Conservation (phyloP, 2,329 filamentous ascomycete genomes). For the Trichophyton equinum region DNA sequence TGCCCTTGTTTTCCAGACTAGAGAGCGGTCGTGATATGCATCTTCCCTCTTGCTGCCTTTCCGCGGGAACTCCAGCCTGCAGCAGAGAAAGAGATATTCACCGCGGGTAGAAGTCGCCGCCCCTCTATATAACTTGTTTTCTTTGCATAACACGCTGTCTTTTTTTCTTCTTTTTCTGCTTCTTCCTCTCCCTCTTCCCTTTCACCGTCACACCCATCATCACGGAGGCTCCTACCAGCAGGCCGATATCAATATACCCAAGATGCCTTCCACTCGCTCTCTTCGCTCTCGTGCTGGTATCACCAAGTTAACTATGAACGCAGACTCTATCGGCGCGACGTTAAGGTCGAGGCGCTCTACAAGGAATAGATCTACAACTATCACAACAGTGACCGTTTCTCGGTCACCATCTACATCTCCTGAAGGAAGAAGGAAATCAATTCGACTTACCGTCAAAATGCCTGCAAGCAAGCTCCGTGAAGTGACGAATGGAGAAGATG, state of each 20-base stretch:
- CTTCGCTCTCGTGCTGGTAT: conserved; percentile 25
- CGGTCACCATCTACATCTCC: conserved; percentile 24
- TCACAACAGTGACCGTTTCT: conserved; percentile 26
- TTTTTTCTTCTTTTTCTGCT: not conserved
- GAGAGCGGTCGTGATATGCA: not conserved
- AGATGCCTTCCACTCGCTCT: conserved; percentile 30
- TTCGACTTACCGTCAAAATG: conserved; percentile 39
- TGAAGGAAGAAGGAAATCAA: conserved; percentile 29
- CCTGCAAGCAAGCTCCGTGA: conserved; percentile 39
- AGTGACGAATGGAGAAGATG: conserved; percentile 28
- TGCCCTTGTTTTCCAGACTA: not conserved
- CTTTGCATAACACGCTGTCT: not conserved
- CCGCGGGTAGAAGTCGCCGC: not conserved
- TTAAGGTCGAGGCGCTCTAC: conserved; percentile 28
- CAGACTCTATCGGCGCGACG: conserved; percentile 23
- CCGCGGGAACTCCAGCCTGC: not conserved
- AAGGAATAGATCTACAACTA: conserved; percentile 19
- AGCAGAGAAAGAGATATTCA: not conserved
- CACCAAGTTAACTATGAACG: conserved; percentile 17
- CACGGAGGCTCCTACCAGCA: not conserved
- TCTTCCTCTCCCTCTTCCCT: not conserved
- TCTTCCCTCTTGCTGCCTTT: conserved; percentile 5
- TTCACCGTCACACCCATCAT: not conserved
- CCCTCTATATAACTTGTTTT: not conserved
- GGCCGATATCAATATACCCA: not conserved